Evolutionary conservation across 768 basidiomycete genomes (phyloP).

Genomic region (Amanita pseudoporphyria): DNA sequence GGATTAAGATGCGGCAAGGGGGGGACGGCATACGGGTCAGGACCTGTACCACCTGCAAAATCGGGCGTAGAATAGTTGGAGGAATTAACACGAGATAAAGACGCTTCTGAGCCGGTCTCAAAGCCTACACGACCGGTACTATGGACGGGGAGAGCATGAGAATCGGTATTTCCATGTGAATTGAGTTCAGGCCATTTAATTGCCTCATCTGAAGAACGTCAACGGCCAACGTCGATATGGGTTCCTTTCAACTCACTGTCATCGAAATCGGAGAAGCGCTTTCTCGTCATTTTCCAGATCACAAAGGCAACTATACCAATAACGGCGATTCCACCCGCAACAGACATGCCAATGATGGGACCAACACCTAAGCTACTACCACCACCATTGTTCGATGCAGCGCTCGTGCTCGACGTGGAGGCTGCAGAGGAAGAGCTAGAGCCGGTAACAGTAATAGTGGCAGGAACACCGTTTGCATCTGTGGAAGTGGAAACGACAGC

Average conservation of each 20-base stretch:
- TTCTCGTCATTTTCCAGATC: conserved; percentile 81
- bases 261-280: conserved; percentile 66
- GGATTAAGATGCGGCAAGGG: conserved; percentile 77
- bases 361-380: conserved; percentile 47
- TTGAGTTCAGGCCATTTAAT: conserved; percentile 92
- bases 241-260: conserved; percentile 48
- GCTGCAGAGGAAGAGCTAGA: conserved; percentile 9
- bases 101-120: conserved; percentile 53
- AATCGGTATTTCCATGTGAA: conserved; percentile 39
- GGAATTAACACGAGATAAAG: conserved; percentile 44
- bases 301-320: conserved; percentile 67
- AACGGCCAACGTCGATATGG: background rate
- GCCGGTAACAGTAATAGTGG: conserved; percentile 18
- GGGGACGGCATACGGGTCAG: conserved; percentile 76
- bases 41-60: conserved; percentile 29
- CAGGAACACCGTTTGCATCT: conserved; percentile 12
- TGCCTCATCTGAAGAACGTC: conserved; percentile 46
- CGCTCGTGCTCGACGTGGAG: conserved; percentile 15
- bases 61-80: conserved; percentile 39
- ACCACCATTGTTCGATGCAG: conserved; percentile 18
- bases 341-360: conserved; percentile 72
- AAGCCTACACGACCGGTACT: conserved; percentile 67
- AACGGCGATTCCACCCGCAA: conserved; percentile 70
- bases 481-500: conserved; percentile 10
- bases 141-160: conserved; percentile 58